Percentiles rank a stretch among this genome's conserved stretches.
Evolutionary conservation across 176 grass and related monocot genomes (phyloP).

Genomic region (Bolboschoenus planiculmis): DNA sequence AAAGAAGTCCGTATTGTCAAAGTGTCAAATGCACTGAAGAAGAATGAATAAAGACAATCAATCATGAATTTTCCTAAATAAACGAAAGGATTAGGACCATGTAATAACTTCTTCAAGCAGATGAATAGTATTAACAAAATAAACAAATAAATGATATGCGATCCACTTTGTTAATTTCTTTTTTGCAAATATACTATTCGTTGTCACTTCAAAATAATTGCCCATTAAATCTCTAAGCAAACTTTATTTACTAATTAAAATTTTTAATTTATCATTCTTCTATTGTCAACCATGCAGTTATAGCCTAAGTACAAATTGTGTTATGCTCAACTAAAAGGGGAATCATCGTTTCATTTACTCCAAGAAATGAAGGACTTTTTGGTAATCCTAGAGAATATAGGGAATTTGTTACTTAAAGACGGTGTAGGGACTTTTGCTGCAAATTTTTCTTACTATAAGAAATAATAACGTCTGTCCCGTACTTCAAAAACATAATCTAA

Average conservation of each 20-base stretch:
- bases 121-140: not conserved
- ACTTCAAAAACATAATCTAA: not conserved
- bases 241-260: not conserved
- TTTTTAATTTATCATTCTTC: not conserved
- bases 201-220: not conserved
- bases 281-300: not conserved
- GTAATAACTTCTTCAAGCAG: not conserved
- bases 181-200: not conserved
- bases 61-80: not conserved
- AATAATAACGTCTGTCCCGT: not conserved
- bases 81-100: not conserved
- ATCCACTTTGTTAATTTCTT: not conserved
- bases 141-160: not conserved
- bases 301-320: not conserved
- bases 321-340: not conserved
- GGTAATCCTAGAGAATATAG: not conserved
- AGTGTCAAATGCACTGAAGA: not conserved
- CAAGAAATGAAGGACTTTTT: not conserved
- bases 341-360: not conserved
- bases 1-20: not conserved
- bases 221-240: not conserved
- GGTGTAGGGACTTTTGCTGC: not conserved
- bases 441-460: not conserved
- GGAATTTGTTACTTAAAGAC: not conserved
- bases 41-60: not conserved